Evolutionary conservation across 1,284 basidiomycete genomes (phyloP).

Genomic region (Pseudozyma thailandica): DNA sequence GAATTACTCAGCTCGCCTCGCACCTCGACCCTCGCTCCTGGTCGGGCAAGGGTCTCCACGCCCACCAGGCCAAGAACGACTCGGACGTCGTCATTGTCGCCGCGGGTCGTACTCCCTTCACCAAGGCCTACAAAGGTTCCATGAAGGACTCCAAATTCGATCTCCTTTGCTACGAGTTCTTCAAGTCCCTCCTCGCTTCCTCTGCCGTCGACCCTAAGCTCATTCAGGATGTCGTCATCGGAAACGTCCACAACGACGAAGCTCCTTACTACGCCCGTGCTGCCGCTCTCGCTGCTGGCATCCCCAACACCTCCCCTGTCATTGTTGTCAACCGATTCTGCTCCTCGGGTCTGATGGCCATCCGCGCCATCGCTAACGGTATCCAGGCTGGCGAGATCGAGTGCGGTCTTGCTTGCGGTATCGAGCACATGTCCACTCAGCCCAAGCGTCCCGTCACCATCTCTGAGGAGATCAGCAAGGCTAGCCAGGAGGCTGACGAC

Average conservation of each 20-base stretch:
- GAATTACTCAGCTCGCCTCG: conserved; percentile 58
- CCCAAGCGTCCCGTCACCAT: conserved; percentile 44
- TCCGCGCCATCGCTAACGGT: conserved; percentile 82
- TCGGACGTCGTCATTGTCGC: conserved; percentile 78
- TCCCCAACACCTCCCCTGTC: conserved; percentile 80
- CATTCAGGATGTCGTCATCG: conserved; percentile 83
- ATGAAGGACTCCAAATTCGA: conserved; percentile 76
- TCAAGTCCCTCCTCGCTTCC: conserved; percentile 74
- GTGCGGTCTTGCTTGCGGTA: conserved; percentile 82
- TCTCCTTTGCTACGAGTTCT: conserved; percentile 41
- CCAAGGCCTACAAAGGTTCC: conserved; percentile 80
- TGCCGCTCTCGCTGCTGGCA: conserved; percentile 82
- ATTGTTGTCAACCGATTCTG: conserved; percentile 71
- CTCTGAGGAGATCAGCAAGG: conserved; percentile 44
- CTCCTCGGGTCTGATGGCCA: conserved; percentile 85
- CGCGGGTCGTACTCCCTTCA: conserved; percentile 81
- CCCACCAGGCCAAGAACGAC: conserved; percentile 57
- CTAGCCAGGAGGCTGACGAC: conserved; percentile 55
- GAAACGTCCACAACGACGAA: conserved; percentile 60
- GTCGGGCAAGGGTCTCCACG: conserved; percentile 56
- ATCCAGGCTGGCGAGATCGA: conserved; percentile 84
- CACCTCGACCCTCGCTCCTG: conserved; percentile 64
- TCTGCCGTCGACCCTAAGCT: conserved; percentile 77
- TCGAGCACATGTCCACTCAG: conserved; percentile 78
- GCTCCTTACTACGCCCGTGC: conserved; percentile 67